These are phyloP conservation scores for Metschnikowia dekortorum DNA, from an alignment of 805 yeast species.

Conservation along the genomic window DNA sequence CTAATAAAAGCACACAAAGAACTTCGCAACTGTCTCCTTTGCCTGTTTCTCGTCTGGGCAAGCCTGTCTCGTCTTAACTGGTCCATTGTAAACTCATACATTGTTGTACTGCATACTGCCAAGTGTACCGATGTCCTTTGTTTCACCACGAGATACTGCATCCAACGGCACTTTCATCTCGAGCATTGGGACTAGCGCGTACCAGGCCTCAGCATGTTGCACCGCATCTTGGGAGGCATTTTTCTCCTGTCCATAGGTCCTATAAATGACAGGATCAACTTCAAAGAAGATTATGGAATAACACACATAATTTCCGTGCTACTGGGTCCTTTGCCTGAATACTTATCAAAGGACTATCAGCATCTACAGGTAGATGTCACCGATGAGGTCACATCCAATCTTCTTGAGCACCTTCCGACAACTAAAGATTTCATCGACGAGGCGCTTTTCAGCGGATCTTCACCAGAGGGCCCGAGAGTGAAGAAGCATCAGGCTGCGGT, in stretches of 20 bases:
- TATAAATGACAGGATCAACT: slow-evolving; percentile 41
- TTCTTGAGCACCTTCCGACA: slow-evolving; percentile 57
- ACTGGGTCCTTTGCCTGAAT: slow-evolving; percentile 56
- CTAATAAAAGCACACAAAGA: too few relatives aligned
- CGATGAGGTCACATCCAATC: slow-evolving; percentile 65
- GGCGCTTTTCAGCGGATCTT: slow-evolving; percentile 43
- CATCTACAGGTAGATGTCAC: slow-evolving; percentile 63
- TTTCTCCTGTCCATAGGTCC: slow-evolving; percentile 74
- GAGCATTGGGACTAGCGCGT: not conserved
- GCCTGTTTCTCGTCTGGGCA: too few relatives aligned
- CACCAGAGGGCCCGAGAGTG: slow-evolving; percentile 13
- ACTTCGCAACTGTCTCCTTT: too few relatives aligned
- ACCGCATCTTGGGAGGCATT: slow-evolving; percentile 74
- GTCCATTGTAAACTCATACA: too few relatives aligned
- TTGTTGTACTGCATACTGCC: too few relatives aligned
- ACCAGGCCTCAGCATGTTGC: slow-evolving; percentile 11
- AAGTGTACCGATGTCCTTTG: too few relatives aligned
- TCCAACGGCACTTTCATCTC: not conserved
- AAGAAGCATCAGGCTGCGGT: slow-evolving; percentile 39
- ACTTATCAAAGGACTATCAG: slow-evolving; percentile 43
- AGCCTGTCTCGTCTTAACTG: too few relatives aligned
- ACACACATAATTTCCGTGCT: slow-evolving; percentile 71
- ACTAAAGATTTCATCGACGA: slow-evolving; percentile 63
- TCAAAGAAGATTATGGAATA: slow-evolving; percentile 50
- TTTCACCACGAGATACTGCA: not conserved